These are phyloP conservation scores for Cardamine chenopodiifolia DNA, from an alignment of 345 rosid genomes.

Conservation along the genomic window DNA sequence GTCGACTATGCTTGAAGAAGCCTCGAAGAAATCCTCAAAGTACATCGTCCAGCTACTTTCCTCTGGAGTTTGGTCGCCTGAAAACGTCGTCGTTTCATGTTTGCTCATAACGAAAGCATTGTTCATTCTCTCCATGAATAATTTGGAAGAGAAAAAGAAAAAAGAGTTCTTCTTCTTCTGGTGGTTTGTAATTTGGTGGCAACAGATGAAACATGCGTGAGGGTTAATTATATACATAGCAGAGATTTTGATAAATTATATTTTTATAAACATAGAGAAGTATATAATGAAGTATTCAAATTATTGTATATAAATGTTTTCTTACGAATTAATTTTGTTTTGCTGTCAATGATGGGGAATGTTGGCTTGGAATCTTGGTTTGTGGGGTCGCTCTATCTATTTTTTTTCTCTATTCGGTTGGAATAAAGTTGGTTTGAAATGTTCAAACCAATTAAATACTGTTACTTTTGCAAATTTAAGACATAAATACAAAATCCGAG, in stretches of 20 bases:
- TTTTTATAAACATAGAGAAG: constrained; percentile 3
- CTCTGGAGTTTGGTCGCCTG: constrained; percentile 30
- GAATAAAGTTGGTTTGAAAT: constrained; percentile 34
- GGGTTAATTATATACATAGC: constrained; percentile 30
- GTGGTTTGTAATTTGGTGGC: constrained; percentile 26
- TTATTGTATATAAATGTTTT: neutral
- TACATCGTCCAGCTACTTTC: constrained; percentile 47
- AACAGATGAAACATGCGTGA: constrained; percentile 28
- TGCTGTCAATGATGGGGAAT: constrained; percentile 44
- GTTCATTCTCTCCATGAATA: constrained; percentile 33
- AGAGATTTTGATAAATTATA: constrained; percentile 6
- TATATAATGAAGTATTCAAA: neutral
- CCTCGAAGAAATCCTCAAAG: constrained; percentile 41
- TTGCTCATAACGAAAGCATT: constrained; percentile 10
- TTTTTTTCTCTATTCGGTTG: constrained; percentile 19
- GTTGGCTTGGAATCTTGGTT: constrained; percentile 41
- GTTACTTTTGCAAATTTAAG: neutral
- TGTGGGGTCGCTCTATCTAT: constrained; percentile 34
- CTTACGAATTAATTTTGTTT: neutral
- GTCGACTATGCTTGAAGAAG: constrained; percentile 22
- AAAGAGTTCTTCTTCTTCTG: no score
- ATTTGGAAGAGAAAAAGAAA: neutral
- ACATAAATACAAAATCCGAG: neutral
- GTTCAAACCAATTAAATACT: constrained; percentile 22
- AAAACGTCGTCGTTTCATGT: constrained; percentile 10